phyloP scores from a whole-genome alignment of 257 asterid species.

The Gardenia jasminoides region DNA sequence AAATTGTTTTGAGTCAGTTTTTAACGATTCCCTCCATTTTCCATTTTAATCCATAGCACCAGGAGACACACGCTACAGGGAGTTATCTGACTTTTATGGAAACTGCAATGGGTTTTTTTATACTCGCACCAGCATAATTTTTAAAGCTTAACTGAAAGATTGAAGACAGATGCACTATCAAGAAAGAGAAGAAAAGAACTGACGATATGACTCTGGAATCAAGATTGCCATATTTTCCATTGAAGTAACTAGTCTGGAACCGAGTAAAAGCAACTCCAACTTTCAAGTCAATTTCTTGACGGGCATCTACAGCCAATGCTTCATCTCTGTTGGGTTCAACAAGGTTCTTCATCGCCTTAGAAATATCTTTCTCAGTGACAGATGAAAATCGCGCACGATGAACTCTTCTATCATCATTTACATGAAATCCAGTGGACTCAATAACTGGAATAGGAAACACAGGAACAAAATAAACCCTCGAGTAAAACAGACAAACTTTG shows the following conservation, averaged over 20 bases:
- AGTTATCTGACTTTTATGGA: too few species aligned
- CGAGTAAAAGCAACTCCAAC: constrained; percentile 97
- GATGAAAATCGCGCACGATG: constrained; percentile 90
- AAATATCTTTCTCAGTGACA: constrained; percentile 82
- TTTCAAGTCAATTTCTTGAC: constrained; percentile 95
- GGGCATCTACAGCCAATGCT: constrained; percentile 92
- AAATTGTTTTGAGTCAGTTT: too few species aligned
- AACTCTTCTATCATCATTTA: constrained; percentile 57
- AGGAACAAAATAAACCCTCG: constrained; percentile 5
- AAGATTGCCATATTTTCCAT: constrained; percentile 95
- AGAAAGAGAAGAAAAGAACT: constrained; percentile 35
- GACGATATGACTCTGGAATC: constrained; percentile 94
- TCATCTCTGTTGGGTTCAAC: constrained; percentile 80
- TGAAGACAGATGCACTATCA: neutral
- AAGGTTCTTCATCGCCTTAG: constrained; percentile 72
- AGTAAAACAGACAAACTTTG: constrained; percentile 1
- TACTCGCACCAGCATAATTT: neutral
- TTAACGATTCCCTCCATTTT: too few species aligned
- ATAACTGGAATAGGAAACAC: constrained; percentile 51
- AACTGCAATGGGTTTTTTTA: too few species aligned
- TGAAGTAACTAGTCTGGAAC: constrained; percentile 86
- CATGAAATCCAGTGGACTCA: constrained; percentile 70
- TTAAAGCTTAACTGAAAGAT: neutral
- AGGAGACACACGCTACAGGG: too few species aligned
- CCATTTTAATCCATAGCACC: too few species aligned